These are phyloP conservation scores for Fusarium luffae DNA, from an alignment of 2,329 filamentous ascomycete genomes.

Conservation along the genomic window DNA sequence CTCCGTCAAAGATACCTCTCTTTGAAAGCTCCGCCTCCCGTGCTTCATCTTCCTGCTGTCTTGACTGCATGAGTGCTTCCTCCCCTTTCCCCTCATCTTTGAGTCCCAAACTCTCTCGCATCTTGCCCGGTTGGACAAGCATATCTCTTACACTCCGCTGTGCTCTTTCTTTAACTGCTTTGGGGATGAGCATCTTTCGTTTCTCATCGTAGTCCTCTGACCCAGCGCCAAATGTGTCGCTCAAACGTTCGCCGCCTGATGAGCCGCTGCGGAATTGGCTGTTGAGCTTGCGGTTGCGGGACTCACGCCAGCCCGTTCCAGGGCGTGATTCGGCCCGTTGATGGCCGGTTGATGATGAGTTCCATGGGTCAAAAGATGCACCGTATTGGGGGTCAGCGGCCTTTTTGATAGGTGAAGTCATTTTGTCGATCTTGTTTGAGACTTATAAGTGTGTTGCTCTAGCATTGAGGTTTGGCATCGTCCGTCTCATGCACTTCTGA, in stretches of 20 bases:
- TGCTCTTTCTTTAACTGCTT: constrained; percentile 54
- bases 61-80: constrained; percentile 42
- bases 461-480: neutral
- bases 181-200: constrained; percentile 57
- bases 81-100: constrained; percentile 27
- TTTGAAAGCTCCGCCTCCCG: constrained; percentile 50
- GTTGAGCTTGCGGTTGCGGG: constrained; percentile 74
- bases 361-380: constrained; percentile 73
- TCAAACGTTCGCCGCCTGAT: constrained; percentile 69
- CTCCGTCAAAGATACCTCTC: constrained; percentile 71
- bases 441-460: neutral
- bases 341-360: constrained; percentile 80
- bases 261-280: constrained; percentile 72
- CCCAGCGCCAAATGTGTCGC: constrained; percentile 73
- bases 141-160: constrained; percentile 64
- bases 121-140: constrained; percentile 60
- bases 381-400: constrained; percentile 57
- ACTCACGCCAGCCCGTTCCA: constrained; percentile 75
- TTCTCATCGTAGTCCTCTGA: constrained; percentile 65
- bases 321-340: constrained; percentile 77
- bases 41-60: constrained; percentile 62
- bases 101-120: constrained; percentile 48
- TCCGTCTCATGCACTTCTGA: neutral
- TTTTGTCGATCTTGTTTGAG: neutral
- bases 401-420: constrained; percentile 37